Evolutionary conservation across 768 basidiomycete species (phyloP).

Genomic region (Russula vinacea): DNA sequence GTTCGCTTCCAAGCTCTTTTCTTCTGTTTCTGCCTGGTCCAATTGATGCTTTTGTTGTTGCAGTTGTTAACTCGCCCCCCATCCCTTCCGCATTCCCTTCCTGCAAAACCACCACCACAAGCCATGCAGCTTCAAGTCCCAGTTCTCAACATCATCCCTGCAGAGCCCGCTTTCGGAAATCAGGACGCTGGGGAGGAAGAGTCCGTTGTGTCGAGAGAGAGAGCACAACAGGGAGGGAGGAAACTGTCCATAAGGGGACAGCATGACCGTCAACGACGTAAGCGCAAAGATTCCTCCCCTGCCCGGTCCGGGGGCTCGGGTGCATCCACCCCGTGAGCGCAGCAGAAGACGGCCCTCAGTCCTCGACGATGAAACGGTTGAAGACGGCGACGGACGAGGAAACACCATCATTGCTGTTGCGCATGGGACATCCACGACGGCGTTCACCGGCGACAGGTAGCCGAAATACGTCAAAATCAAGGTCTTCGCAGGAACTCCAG

Average conservation of each 20-base stretch:
- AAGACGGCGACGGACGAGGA: constrained; percentile 14
- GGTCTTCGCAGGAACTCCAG: not conserved
- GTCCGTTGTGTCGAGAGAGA: not conserved
- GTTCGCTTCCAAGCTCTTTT: constrained; percentile 24
- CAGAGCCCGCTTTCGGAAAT: not conserved
- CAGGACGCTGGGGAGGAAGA: constrained; percentile 10
- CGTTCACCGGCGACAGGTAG: not conserved
- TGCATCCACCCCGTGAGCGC: constrained; percentile 5
- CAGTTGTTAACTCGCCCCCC: constrained; percentile 9
- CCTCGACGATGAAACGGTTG: constrained; percentile 11
- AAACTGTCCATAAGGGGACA: constrained; percentile 24
- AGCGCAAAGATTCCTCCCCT: not conserved
- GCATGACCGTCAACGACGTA: constrained; percentile 16
- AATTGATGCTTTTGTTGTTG: not conserved
- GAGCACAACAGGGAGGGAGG: not conserved
- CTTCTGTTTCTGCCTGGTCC: not conserved
- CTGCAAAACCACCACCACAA: constrained; percentile 11
- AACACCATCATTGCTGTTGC: constrained; percentile 20
- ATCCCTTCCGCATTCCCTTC: constrained; percentile 1
- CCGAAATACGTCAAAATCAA: constrained; percentile 2
- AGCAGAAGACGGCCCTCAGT: not conserved
- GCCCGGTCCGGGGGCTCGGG: not conserved
- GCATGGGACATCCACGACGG: constrained; percentile 15
- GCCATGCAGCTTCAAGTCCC: not conserved
- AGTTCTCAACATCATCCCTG: not conserved